These are phyloP conservation scores for Plectosphaerella sp. DNA, from an alignment of 2,329 filamentous ascomycete genomes.

Conservation along the genomic window DNA sequence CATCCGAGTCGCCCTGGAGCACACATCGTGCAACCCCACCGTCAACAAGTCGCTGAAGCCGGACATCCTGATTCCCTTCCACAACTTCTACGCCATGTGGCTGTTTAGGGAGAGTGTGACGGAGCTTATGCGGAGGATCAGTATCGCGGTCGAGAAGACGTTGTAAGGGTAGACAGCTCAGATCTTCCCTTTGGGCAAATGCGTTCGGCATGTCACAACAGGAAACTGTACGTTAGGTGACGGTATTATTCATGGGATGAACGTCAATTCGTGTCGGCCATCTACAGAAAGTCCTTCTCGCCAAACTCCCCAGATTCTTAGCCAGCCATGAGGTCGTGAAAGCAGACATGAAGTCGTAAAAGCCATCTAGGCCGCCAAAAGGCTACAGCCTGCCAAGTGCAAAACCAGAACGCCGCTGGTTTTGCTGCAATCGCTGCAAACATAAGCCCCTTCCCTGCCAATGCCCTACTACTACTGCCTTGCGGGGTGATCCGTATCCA, in stretches of 20 bases:
- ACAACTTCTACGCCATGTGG: constrained; percentile 17
- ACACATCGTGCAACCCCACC: constrained; percentile 19
- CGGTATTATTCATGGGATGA: no score
- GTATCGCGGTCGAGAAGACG: neutral
- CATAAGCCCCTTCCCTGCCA: no score
- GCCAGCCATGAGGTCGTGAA: neutral
- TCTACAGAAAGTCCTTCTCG: neutral
- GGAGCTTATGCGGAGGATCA: constrained; percentile 8
- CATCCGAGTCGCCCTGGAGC: constrained; percentile 13
- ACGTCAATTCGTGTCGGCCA: neutral
- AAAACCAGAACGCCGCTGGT: no score
- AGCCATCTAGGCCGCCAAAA: no score
- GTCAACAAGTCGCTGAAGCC: constrained; percentile 12
- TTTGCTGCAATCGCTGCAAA: no score
- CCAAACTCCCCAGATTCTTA: neutral
- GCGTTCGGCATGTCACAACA: no score
- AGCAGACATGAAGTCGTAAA: neutral
- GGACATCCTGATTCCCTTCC: constrained; percentile 14
- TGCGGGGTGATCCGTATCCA: no score
- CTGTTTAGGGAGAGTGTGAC: constrained; percentile 20
- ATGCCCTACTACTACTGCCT: no score
- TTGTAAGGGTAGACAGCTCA: neutral
- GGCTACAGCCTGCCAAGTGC: no score
- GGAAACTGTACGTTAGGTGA: no score
- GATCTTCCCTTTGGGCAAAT: no score